These are phyloP conservation scores for Tylopilus sp. DNA, from an alignment of 768 basidiomycete species.

Conservation along the genomic window DNA sequence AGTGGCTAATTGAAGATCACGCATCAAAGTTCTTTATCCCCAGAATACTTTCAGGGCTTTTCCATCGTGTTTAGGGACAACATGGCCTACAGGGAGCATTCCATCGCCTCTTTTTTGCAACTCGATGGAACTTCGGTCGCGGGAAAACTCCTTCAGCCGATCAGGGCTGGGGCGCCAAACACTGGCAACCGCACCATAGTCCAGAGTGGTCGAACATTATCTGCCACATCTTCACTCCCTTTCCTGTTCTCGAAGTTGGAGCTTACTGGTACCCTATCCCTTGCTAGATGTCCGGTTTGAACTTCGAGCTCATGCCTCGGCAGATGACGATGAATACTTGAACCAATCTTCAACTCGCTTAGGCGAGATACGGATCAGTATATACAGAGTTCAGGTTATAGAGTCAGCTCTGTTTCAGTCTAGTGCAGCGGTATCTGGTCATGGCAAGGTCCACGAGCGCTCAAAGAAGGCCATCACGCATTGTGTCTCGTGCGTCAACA, in stretches of 20 bases:
- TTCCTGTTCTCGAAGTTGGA: slow-evolving; percentile 29
- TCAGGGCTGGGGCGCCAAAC: not conserved
- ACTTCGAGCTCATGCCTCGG: slow-evolving; percentile 4
- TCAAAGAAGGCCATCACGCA: slow-evolving; percentile 31
- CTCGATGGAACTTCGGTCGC: slow-evolving; percentile 19
- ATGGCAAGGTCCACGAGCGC: slow-evolving; percentile 29
- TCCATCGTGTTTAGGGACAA: slow-evolving; percentile 23
- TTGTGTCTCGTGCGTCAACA: slow-evolving; percentile 23
- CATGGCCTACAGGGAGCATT: slow-evolving; percentile 1
- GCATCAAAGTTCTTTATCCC: slow-evolving; percentile 1
- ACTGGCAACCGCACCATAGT: slow-evolving; percentile 8
- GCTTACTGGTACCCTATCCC: slow-evolving; percentile 24
- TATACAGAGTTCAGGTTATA: slow-evolving; percentile 2
- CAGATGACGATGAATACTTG: slow-evolving; percentile 29
- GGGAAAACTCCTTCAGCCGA: slow-evolving; percentile 6
- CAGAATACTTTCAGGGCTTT: slow-evolving; percentile 18
- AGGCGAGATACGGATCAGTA: slow-evolving; percentile 20
- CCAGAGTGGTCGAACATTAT: not conserved
- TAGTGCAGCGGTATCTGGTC: not conserved
- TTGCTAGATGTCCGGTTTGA: too few relatives aligned
- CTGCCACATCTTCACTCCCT: slow-evolving; percentile 16
- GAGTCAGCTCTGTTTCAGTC: fast-evolving
- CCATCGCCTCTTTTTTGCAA: not conserved
- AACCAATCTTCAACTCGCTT: slow-evolving; percentile 12
- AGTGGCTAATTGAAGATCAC: not conserved